Conservation (phyloP, 1,139 yeast species). For the Blastobotrys capitulatus region DNA sequence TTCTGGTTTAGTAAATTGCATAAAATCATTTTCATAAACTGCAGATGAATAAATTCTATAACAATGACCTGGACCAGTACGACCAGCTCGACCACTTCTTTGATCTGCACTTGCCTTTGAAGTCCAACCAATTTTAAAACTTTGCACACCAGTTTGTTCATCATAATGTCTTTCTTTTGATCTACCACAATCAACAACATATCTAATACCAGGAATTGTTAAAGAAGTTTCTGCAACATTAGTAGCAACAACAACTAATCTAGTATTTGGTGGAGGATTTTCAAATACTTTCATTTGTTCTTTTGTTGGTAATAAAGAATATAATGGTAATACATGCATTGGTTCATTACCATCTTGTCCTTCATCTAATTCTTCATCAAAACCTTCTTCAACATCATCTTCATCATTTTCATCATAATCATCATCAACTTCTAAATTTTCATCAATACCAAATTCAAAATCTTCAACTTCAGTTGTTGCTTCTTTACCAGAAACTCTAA, state of each 20-base stretch:
- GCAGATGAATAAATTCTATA: conserved; percentile 94
- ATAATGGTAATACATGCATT: conserved; percentile 82
- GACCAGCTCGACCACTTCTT: conserved; percentile 97
- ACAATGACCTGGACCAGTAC: conserved; percentile 99
- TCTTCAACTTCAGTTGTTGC: conserved; percentile 84
- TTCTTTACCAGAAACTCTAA: conserved; percentile 52
- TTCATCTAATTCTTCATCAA: conserved; percentile 72
- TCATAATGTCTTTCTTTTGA: conserved; percentile 83
- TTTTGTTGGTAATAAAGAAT: conserved; percentile 83
- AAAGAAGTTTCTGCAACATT: conserved; percentile 97
- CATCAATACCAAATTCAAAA: conserved; percentile 63
- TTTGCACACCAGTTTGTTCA: conserved; percentile 84
- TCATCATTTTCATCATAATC: conserved; percentile 44
- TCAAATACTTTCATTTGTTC: conserved; percentile 94
- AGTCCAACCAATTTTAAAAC: conserved; percentile 88
- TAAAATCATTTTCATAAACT: conserved; percentile 79
- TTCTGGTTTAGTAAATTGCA: conserved; percentile 81
- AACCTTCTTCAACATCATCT: conserved; percentile 63
- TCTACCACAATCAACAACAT: conserved; percentile 94
- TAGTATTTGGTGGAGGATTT: conserved; percentile 74
- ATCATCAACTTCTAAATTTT: conserved; percentile 43
- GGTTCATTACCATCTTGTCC: conserved; percentile 79
- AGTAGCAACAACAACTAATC: conserved; percentile 92
- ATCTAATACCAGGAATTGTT: conserved; percentile 92
- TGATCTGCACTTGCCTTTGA: conserved; percentile 96